Conservation (phyloP, 371 early-diverging fungal genomes). For the Lichtheimia ramosa region DNA sequence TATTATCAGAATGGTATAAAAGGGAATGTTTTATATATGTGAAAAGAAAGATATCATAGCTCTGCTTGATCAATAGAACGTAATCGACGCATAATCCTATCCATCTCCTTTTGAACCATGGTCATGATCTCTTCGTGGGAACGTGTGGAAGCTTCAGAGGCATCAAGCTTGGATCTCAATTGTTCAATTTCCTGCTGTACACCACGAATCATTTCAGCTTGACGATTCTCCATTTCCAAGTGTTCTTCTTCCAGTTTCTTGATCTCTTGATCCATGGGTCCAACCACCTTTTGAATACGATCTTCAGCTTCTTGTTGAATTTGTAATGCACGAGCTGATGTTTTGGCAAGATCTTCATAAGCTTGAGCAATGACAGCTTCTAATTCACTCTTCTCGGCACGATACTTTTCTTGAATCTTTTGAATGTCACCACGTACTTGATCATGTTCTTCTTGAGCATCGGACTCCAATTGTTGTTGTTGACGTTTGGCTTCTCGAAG, state of each 20-base stretch:
- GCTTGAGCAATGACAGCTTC: conserved; percentile 33
- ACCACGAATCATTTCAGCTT: conserved; percentile 22
- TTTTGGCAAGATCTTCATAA: conserved; percentile 33
- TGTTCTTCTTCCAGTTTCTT: conserved; percentile 37
- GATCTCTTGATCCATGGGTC: conserved; percentile 22
- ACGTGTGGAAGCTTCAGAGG: conserved; percentile 27
- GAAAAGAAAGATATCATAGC: background rate
- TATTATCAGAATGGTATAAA: too few relatives aligned
- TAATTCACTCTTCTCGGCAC: conserved; percentile 30
- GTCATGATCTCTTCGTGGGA: conserved; percentile 44
- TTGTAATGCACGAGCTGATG: conserved; percentile 29
- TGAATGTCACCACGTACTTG: conserved; percentile 29
- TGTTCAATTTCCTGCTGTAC: conserved; percentile 34
- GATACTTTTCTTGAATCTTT: conserved; percentile 29
- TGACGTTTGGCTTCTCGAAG: conserved; percentile 39
- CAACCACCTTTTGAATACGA: conserved; percentile 30
- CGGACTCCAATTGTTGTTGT: conserved; percentile 35
- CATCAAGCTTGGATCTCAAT: conserved; percentile 25
- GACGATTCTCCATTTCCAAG: conserved; percentile 20
- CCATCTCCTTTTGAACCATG: conserved; percentile 43
- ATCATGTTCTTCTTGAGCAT: conserved; percentile 30
- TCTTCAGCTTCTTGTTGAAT: conserved; percentile 41
- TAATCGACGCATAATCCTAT: conserved; percentile 43
- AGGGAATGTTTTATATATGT: too few relatives aligned
- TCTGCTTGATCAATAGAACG: conserved; percentile 39